Evolutionary conservation across 345 rosid species (phyloP).

Genomic region (Boechera stricta): DNA sequence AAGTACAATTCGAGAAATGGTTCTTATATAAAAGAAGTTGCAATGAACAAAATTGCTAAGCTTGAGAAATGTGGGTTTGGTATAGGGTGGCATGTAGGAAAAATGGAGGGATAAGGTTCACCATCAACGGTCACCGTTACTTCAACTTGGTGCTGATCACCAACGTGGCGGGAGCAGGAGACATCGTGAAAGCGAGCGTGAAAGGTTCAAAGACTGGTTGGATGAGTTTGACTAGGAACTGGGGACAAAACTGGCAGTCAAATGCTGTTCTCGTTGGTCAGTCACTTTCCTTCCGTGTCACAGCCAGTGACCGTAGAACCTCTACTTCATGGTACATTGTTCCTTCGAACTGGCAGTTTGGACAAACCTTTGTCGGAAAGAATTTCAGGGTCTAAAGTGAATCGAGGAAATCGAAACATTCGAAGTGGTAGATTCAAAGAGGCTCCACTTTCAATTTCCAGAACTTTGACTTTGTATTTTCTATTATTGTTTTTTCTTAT

Average conservation of each 20-base stretch:
- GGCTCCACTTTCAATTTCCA: conserved; percentile 12
- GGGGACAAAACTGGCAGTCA: conserved; percentile 84
- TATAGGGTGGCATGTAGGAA: conserved; percentile 62
- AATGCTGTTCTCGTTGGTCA: conserved; percentile 64
- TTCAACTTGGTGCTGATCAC: conserved; percentile 68
- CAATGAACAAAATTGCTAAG: background rate
- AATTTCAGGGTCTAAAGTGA: conserved; percentile 63
- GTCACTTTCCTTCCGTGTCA: conserved; percentile 75
- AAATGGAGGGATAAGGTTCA: conserved; percentile 70
- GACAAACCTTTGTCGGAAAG: conserved; percentile 79
- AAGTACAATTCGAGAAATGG: background rate
- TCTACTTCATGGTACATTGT: conserved; percentile 79
- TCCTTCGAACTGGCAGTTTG: conserved; percentile 73
- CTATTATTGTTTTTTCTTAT: background rate
- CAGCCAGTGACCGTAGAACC: conserved; percentile 65
- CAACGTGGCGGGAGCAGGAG: conserved; percentile 82
- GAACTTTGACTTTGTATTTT: background rate
- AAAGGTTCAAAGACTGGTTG: conserved; percentile 65
- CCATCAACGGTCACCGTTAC: conserved; percentile 65
- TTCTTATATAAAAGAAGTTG: background rate
- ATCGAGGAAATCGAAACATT: background rate
- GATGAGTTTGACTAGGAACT: conserved; percentile 66
- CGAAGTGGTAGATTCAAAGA: conserved; percentile 8
- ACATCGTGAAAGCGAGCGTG: conserved; percentile 59
- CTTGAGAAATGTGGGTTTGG: background rate